Percentiles rank a stretch among this genome's conserved stretches.
Conservation (phyloP, 352 stramenopile species). For the Globisporangium iwayamae region DNA sequence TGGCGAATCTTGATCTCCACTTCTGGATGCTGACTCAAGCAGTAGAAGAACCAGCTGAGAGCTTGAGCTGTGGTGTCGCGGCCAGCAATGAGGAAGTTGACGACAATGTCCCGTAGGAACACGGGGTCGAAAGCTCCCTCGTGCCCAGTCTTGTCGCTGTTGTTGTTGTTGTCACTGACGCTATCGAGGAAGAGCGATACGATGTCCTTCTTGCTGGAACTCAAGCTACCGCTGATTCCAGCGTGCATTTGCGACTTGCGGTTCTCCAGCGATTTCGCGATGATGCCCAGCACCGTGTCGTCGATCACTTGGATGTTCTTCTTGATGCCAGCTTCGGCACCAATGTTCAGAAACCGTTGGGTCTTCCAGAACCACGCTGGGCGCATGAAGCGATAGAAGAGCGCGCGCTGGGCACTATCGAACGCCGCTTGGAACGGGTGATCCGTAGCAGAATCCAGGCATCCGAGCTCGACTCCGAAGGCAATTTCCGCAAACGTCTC, state of each 20-base stretch:
- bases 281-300: constrained; percentile 31
- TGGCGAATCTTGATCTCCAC: constrained; percentile 38
- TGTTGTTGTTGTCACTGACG: not conserved
- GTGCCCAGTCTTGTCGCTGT: not conserved
- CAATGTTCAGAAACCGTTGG: constrained; percentile 31
- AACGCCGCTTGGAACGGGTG: constrained; percentile 34
- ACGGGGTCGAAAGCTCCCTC: constrained; percentile 33
- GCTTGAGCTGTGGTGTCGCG: not conserved
- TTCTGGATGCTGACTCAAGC: constrained; percentile 1
- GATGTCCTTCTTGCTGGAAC: not conserved
- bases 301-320: constrained; percentile 33
- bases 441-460: constrained; percentile 14
- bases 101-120: not conserved
- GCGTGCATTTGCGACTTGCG: not conserved
- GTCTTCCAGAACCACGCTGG: constrained; percentile 36
- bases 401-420: constrained; percentile 29
- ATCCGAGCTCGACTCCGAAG: constrained; percentile 27
- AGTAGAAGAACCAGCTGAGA: not conserved
- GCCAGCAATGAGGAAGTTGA: not conserved
- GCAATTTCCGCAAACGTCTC: constrained; percentile 46
- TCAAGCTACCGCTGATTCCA: not conserved
- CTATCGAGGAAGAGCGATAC: constrained; percentile 26
- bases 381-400: constrained; percentile 28
- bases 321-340: constrained; percentile 29
- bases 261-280: constrained; percentile 25